Conservation (phyloP, 1,284 basidiomycete genomes). For the Ustilago trichophora region DNA sequence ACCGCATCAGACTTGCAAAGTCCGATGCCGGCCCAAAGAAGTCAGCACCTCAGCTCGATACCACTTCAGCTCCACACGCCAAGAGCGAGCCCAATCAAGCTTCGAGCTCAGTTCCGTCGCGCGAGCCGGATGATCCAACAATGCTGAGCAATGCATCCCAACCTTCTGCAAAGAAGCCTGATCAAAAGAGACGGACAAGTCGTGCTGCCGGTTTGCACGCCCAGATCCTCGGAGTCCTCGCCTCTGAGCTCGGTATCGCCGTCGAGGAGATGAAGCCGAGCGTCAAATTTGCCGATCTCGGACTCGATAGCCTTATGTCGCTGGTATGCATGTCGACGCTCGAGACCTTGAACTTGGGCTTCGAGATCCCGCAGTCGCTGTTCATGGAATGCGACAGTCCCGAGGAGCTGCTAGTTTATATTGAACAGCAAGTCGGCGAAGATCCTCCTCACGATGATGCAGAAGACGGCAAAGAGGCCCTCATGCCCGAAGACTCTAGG, state of each 20-base stretch:
- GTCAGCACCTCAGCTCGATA: not conserved
- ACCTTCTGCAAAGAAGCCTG: not conserved
- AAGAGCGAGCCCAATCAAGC: not conserved
- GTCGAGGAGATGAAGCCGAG: conserved; percentile 29
- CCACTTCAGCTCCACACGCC: not conserved
- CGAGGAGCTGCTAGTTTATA: conserved; percentile 30
- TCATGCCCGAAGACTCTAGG: too few species aligned
- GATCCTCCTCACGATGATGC: too few species aligned
- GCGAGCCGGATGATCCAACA: too few species aligned
- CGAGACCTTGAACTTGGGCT: conserved; percentile 24
- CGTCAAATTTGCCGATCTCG: conserved; percentile 42
- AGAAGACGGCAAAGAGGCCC: too few species aligned
- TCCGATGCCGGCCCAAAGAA: not conserved
- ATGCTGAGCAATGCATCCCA: not conserved
- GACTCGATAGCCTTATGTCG: conserved; percentile 50
- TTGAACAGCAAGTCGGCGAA: conserved; percentile 21
- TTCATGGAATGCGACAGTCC: conserved; percentile 45
- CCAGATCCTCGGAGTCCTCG: conserved; percentile 25
- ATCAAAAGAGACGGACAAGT: not conserved
- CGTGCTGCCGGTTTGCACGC: conserved; percentile 8
- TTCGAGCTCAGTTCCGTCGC: too few species aligned
- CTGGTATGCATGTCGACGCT: conserved; percentile 45
- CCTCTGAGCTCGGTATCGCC: conserved; percentile 35
- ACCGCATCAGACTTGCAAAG: conserved; percentile 1
- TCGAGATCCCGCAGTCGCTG: conserved; percentile 40